Evolutionary conservation across 2,329 filamentous ascomycete genomes (phyloP), one percentile per base, ranked within the genome.

Genomic region (Neofusicoccum parvum): DNA sequence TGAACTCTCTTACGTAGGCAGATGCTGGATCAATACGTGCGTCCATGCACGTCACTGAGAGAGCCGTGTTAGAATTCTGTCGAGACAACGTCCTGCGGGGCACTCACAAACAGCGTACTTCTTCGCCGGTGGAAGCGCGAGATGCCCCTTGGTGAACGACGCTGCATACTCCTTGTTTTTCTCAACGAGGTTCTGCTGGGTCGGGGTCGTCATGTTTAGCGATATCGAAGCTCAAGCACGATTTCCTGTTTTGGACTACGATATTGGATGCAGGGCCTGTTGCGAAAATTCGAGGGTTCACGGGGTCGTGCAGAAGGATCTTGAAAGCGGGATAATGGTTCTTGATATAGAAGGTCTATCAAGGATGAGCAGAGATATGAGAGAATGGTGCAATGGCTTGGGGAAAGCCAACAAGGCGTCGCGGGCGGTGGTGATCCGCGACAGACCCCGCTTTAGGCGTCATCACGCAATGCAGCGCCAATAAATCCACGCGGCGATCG

Each of bases 1-100:
- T 3, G 54, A 23, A 20, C 15, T 20, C 4, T 32, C 46, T 63
- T 53, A 50, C 60, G 27, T 53, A 63, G 7, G 89, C 89, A 12
- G 85, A 80, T 3, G 87, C 84, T 0, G 91, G 87, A 71, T 94
- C 84, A 75, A 83, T 82, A 12, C 91, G 87, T 5, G 92, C 90
- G 72, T 95, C 91, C 91, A 95, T 95, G 78, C 92, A 95, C 0
- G 90, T 91, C 50, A 94, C 84, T 85, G 34, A 2, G 12, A 17
- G 23, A 7, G 5, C 9, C n/a, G 11, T 10, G 27, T 36, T 27
- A 62, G 43, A 32, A 32, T 51, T 45, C 32, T 5, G 37, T 15
- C 11, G 6, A n/a, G 41, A 34, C 36, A 3, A 32, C 23, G 4
- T 10, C 17, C 9, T 20, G 9, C 4, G 4, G 27, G 3, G 43